Evolutionary conservation across 495 filamentous ascomycete species (phyloP), one percentile per base, ranked within the genome.

Genomic region (Hypoxylon cercidicola): DNA sequence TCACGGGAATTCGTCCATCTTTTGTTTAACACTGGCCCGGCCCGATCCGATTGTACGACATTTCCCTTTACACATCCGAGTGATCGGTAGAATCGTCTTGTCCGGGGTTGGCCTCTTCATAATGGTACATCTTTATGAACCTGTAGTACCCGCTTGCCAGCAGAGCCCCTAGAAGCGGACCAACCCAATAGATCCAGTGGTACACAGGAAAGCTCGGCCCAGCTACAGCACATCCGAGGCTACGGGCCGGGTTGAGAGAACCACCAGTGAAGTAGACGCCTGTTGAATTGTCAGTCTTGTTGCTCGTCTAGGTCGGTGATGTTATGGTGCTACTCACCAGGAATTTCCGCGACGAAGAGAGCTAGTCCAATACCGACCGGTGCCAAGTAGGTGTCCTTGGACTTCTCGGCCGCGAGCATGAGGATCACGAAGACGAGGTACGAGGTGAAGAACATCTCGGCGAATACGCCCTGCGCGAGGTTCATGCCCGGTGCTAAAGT

Each of bases 351-450:
- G 11, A 92, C 81, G 72, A 91, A 90, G 34, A 93, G 81, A 0
- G 87, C 77, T 28, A 90, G 72, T 5, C 90, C 90, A 57, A 92
- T 92, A 1, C 88, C 89, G 4, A 93, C 78, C 0, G 90, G 90
- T 0, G 90, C 90, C 7, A 93, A 71, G 66, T 86, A 92, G 0
- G 89, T 93, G 10, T 83, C 87, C 57, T 88, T 87, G 62, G 89
- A 87, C 76, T 92, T 92, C 68, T 92, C 89, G 10, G 84, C 84
- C 0, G 90, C 90, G 52, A 93, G 77, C 71, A 93, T 91, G 74
- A 92, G 87, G 15, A 93, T 85, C 2, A 88, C 82, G 53, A 93
- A 85, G 30, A 91, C 83, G 34, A 93, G 75, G 66, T 89, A 84
- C 1, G 87, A 83, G 0, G 90, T 93, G 43, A 92, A 82, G 62